These are phyloP conservation scores for Penicillium sp. DNA, from an alignment of 2,329 filamentous ascomycete genomes.

Conservation along the genomic window DNA sequence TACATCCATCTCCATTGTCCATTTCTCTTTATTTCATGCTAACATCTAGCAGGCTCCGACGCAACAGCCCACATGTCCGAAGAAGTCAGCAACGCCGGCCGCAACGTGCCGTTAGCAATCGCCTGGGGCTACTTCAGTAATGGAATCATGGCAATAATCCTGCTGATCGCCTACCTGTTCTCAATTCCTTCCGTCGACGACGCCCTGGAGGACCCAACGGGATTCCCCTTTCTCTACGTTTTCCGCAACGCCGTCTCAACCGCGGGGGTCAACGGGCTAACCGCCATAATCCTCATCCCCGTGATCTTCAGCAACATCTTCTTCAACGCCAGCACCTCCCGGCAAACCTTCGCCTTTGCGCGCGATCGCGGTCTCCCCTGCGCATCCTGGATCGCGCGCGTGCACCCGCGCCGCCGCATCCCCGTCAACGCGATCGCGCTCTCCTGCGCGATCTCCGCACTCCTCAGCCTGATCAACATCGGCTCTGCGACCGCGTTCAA, in stretches of 20 bases:
- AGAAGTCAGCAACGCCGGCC: constrained; percentile 53
- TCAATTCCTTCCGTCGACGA: constrained; percentile 35
- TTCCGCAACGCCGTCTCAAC: constrained; percentile 41
- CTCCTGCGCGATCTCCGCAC: constrained; percentile 36
- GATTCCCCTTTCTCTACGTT: constrained; percentile 55
- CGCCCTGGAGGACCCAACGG: constrained; percentile 47
- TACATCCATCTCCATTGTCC: constrained; percentile 9
- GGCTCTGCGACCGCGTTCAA: constrained; percentile 57
- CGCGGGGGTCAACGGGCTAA: constrained; percentile 35
- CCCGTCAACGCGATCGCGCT: constrained; percentile 47
- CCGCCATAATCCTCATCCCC: constrained; percentile 48
- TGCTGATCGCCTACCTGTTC: constrained; percentile 52
- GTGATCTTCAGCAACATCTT: constrained; percentile 47
- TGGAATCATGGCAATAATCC: constrained; percentile 49
- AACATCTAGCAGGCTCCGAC: constrained; percentile 32
- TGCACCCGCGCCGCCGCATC: constrained; percentile 44
- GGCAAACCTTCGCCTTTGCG: constrained; percentile 51
- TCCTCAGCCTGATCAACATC: constrained; percentile 58
- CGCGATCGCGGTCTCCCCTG: constrained; percentile 51
- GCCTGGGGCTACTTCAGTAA: constrained; percentile 52
- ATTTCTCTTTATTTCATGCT: neutral
- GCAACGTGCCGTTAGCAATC: constrained; percentile 53
- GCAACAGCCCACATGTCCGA: constrained; percentile 50
- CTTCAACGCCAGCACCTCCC: constrained; percentile 45
- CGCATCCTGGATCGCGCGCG: constrained; percentile 43